phyloP scores from a whole-genome alignment of 129 eudicot genomes.

The Flaveria trinervia region DNA sequence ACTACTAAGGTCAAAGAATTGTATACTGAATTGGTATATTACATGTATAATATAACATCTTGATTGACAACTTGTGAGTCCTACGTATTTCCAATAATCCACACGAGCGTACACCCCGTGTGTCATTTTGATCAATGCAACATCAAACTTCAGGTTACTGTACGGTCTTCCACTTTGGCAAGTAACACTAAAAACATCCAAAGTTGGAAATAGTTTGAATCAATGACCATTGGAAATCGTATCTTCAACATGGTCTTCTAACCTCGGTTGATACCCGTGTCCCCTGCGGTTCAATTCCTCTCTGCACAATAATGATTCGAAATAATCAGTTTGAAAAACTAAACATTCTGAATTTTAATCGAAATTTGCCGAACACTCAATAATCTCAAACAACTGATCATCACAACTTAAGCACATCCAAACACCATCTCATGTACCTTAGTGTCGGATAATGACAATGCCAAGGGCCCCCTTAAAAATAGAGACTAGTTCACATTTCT shows the following conservation, averaged over 20 bases:
- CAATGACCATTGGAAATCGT: slow-evolving; percentile 38
- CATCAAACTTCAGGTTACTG: slow-evolving; percentile 28
- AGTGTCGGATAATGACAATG: background rate
- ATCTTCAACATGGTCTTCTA: slow-evolving; percentile 37
- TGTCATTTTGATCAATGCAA: slow-evolving; percentile 12
- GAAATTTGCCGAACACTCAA: no score
- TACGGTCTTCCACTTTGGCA: slow-evolving; percentile 2
- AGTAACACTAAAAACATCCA: background rate
- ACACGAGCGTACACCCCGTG: slow-evolving; percentile 13
- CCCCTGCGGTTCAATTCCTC: slow-evolving; percentile 52
- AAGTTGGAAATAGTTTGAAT: background rate
- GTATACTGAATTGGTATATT: slow-evolving; percentile 26
- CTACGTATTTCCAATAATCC: slow-evolving; percentile 10
- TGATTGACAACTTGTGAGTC: background rate
- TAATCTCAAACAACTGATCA: background rate
- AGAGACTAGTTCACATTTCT: background rate
- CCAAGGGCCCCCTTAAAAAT: background rate
- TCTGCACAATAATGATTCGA: slow-evolving; percentile 33
- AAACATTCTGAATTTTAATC: no score
- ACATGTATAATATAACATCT: slow-evolving; percentile 33
- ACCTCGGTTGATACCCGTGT: slow-evolving; percentile 36
- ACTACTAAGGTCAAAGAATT: slow-evolving; percentile 23
- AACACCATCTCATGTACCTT: background rate
- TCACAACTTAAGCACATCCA: background rate
- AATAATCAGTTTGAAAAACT: background rate